A percentile compares a stretch with the other conserved stretches of the same genome.
Conservation (phyloP, 208 protist genomes). For the Leishmania turanica region DNA sequence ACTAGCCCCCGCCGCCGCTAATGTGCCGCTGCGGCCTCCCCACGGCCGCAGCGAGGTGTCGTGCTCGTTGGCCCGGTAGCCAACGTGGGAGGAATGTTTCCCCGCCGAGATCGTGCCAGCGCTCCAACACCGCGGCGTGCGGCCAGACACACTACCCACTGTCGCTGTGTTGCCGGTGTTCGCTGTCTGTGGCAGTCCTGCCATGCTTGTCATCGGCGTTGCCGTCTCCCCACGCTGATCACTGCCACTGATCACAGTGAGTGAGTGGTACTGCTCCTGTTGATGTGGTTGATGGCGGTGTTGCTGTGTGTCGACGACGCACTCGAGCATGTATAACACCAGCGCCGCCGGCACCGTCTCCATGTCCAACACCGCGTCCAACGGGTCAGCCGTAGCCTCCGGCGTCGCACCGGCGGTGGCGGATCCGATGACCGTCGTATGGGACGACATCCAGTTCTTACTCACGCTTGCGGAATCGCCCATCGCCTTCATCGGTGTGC, state of each 20-base stretch:
- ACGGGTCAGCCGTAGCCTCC: background rate
- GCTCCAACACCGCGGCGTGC: constrained; percentile 17
- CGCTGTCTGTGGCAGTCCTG: constrained; percentile 15
- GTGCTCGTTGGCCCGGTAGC: background rate
- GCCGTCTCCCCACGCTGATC: constrained; percentile 1
- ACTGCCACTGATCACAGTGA: background rate
- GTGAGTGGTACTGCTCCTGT: background rate
- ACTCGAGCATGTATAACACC: constrained; percentile 33
- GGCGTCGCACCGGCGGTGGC: background rate
- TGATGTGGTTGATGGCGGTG: constrained; percentile 2
- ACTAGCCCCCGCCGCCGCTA: background rate
- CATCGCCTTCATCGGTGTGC: background rate
- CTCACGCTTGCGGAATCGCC: background rate
- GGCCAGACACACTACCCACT: background rate
- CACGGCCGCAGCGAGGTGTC: background rate
- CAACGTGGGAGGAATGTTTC: background rate
- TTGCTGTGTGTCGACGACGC: constrained; percentile 21
- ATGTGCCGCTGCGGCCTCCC: background rate
- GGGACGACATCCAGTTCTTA: constrained; percentile 12
- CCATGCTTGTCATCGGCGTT: background rate
- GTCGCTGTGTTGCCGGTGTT: constrained; percentile 7
- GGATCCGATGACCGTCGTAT: background rate
- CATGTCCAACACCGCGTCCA: constrained; percentile 25
- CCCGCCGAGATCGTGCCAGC: constrained; percentile 12
- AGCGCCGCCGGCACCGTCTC: constrained; percentile 26